Base-by-base conservation (phyloP, 208 protist species). In the Leishmania guyanensis region DNA sequence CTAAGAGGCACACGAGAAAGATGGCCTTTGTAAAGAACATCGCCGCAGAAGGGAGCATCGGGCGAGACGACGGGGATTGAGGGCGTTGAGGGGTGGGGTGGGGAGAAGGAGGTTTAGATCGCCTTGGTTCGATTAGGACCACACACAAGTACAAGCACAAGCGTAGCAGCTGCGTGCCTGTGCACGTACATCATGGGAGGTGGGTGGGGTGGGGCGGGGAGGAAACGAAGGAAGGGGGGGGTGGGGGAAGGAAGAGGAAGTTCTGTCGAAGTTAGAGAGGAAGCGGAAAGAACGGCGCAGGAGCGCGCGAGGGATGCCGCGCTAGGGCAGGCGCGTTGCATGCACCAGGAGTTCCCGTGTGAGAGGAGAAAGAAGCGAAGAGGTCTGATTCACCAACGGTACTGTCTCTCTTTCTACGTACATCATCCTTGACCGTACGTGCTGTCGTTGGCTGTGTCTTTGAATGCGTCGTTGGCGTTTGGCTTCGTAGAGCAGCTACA, bases 1-100 rank as follows among this genome's bases (percentile, higher is more conserved):
- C 80, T 36, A 94, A 62, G 26, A 95, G 84, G 39, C 84, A 69
- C 46, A 93, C 10, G 22, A 94, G 54, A 4, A 95, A 72, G 22
- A 86, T 4, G 0, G 90, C 33, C 81, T 95, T 95, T 20, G n/a
- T 62, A 2, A 86, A 22, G 53, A 84, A 79, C 17, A 43, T 9
- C 6, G 22, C 8, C 5, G 60, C 71, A 0, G 81, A 51, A 65
- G 76, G 81, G 33, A 66, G n/a, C 81, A 84, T 84, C 33, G 5
- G n/a, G 29, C 51, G 3, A 22, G 20, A 2, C 36, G 39, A 43
- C 14, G 29, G 20, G 0, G 51, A 26, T 1, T 5, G 50, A 50
- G 29, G 36, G 65, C 16, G 58, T n/a, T 14, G 14, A 20, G 58
- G 29, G 2, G 36, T 0, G 39, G 68, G 43, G 0, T 4, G 3